Evolutionary conservation across 306 rosid genomes (phyloP), one percentile per base, ranked within the genome.

Genomic region (Acacia melanoxylon): DNA sequence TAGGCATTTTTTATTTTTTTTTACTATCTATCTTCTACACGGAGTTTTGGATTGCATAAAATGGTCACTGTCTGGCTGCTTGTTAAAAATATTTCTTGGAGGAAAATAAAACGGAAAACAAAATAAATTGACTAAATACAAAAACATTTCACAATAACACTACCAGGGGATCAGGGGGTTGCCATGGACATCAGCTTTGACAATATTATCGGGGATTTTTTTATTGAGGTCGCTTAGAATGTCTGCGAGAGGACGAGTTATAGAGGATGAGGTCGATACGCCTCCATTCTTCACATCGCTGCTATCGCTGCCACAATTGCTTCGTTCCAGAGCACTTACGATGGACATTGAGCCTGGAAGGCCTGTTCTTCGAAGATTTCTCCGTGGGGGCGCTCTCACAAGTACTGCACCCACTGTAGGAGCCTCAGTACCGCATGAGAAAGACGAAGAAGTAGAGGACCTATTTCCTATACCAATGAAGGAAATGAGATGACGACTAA

Each of bases 221-320:
- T 95, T 93, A 68, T 95, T 93, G 45, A 95, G 91, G 75, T 95
- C 99, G 14, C 99, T 85, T 40, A 95, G 92, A 62, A 95, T 95
- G 85, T 95, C 99, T 13, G 80, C 91, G 4, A 95, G 85, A 78
- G 99, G 98, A 51, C 99, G 94, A 75, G 94, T 92, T 35, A 93
- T 91, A 51, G 88, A 87, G 33, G 97, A 89, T 2, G 99, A 90
- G 86, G 88, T 89, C 5, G 96, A 93, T n/a, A 89, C 84, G 7
- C 78, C 86, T 62, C 89, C 92, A 71, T 77, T 86, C 87, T 82
- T 90, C 52, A 76, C 83, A 17, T 80, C 89, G 77, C 79, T 33
- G 76, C 72, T 82, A 16, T 46, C 72, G 76, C 75, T 76, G 72
- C 80, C 37, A 68, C 75, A 79, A 12, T 49, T 76, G 81, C 72